Conservation (phyloP, 306 rosid species). For the Rosa lucieae region DNA sequence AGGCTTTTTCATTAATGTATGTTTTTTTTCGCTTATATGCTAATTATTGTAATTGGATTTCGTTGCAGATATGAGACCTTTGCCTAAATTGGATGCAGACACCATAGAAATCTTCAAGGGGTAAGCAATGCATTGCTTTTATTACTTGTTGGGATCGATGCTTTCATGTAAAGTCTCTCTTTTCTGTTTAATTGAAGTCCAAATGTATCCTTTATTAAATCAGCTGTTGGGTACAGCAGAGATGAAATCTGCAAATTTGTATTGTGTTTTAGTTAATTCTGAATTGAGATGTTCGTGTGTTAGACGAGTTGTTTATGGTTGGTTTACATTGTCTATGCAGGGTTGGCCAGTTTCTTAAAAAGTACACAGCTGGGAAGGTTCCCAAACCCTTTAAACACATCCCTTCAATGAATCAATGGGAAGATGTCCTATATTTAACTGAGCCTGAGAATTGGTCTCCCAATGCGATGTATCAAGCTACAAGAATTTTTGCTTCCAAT, state of each 20-base stretch:
- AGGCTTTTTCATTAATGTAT: not conserved
- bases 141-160: not conserved
- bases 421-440: constrained; percentile 71
- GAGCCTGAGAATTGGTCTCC: constrained; percentile 98
- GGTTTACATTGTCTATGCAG: constrained; percentile 34
- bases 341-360: constrained; percentile 65
- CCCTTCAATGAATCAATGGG: constrained; percentile 73
- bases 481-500: constrained; percentile 82
- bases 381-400: constrained; percentile 83
- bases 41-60: constrained; percentile 3
- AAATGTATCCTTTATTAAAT: not conserved
- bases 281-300: not conserved
- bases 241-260: not conserved
- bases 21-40: not conserved
- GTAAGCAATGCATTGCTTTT: constrained; percentile 33
- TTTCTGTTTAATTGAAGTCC: not conserved
- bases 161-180: not conserved
- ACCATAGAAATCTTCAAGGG: constrained; percentile 69
- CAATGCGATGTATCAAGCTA: constrained; percentile 81
- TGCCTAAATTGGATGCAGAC: constrained; percentile 66
- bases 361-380: constrained; percentile 65
- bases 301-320: constrained; percentile 6
- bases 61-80: constrained; percentile 60
- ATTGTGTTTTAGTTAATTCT: not conserved
- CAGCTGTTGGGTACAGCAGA: not conserved